Evolutionary conservation across 192 early-diverging fungal genomes (phyloP), one percentile per base, ranked within the genome.

Genomic region (Coemansia sp.): DNA sequence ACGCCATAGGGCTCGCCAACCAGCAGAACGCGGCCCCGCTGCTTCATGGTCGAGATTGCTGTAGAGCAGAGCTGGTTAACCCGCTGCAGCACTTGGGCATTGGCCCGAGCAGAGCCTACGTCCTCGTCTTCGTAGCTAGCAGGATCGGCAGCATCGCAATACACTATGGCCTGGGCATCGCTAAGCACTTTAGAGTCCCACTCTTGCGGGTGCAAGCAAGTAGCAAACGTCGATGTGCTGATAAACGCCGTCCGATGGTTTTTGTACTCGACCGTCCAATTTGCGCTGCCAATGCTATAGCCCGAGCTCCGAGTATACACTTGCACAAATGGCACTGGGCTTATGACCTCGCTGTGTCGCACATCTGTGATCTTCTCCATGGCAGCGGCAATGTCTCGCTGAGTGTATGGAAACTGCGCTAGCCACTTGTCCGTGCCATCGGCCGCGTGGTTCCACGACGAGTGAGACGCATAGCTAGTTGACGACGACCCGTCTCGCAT

Each of bases 201-300:
- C 58, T 79, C 76, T 46, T 78, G 76, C 53, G 81, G 81, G 21
- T 83, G 81, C 10, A 75, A 53, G 19, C 72, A 66, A 8, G 68
- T 55, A 1, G 63, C 42, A 38, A 79, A 62, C 18, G 81, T 60
- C 50, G 81, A 78, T 4, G 72, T 73, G 53, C 75, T 72, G 18
- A 83, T 58, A 43, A 83, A 75, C 9, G 76, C 72, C 11, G 76
- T 74, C 17, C 70, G 72, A 27, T 83, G 72, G 38, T 67, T 62
- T 50, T 79, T 87, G 67, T 82, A 83, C 66, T 87, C 85, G 17
- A 92, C 74, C 4, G 83, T 70, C 90, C 89, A 92, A 66, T 90
- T 90, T 3, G 86, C 82, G 17, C 85, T 81, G 7, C 89, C 90
- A 38, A 92, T 81, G 48, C 83, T 85, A 68, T 88, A 86, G 8